phyloP scores from a whole-genome alignment of 2,329 filamentous ascomycete genomes.

The Aureobasidium sp. region DNA sequence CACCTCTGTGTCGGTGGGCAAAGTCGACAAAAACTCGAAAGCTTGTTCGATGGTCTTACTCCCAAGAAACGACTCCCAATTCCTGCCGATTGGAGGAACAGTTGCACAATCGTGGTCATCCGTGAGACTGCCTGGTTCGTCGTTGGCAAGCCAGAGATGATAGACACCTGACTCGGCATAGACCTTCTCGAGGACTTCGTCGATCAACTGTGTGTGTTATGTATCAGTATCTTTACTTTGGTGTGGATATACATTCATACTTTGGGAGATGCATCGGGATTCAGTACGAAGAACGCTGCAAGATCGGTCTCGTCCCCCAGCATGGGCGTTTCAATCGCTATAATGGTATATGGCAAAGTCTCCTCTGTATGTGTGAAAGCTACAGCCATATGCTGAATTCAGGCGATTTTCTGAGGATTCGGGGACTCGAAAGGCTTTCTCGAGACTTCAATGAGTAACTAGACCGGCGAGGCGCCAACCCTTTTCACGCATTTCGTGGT shows the following conservation, averaged over 20 bases:
- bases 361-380: not conserved
- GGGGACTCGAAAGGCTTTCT: no score
- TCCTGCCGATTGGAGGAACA: not conserved
- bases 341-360: not conserved
- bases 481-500: no score
- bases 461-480: no score
- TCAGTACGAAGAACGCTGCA: not conserved
- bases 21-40: not conserved
- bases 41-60: not conserved
- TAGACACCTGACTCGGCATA: not conserved
- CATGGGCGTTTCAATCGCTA: not conserved
- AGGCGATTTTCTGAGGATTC: not conserved
- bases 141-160: not conserved
- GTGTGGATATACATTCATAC: not conserved
- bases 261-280: not conserved
- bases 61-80: not conserved
- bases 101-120: not conserved
- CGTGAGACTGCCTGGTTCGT: not conserved
- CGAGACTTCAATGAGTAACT: no score
- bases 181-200: no score
- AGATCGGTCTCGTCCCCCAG: not conserved
- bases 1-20: not conserved
- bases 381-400: accelerated
- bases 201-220: no score
- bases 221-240: not conserved